Evolutionary conservation across 2,329 filamentous ascomycete genomes (phyloP), one percentile per base, ranked within the genome.

Genomic region (Hymenoscyphus repandus): DNA sequence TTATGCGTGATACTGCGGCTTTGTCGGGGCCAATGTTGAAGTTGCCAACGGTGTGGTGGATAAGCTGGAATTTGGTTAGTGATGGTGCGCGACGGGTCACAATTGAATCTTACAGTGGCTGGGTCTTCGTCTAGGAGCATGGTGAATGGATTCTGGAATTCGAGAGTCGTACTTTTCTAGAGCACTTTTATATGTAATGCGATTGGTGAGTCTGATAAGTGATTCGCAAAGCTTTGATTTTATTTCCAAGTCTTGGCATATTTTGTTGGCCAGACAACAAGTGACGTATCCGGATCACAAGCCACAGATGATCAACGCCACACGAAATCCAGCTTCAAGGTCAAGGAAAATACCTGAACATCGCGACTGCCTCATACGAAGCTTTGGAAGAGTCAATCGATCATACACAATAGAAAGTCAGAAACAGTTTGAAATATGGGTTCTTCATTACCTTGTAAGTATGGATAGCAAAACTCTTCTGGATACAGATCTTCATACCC

Each of bases 51-150:
- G 91, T 96, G 73, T 95, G 87, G 66, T 85, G 80, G 72, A 99
- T 95, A 66, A 96, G 86, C 88, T 93, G 69, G 36, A 45, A 38
- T 18, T 37, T 47, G 45, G 51, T 45, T 55, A 51, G 41, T 42
- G 31, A 22, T 40, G 36, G 42, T 40, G 45, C n/a, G 33, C 18
- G 18, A 32, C 20, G 40, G n/a, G 17, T 34, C 3, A 5, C 43
- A 46, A 48, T 34, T 37, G n/a, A 2, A n/a, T 17, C 80, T 54
- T 81, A 95, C 90, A 40, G 85, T 86, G 40, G 88, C 88, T 59
- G 91, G 92, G 69, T 93, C 88, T 74, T 96, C 91, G 72, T 95
- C 89, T 72, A 97, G 88, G 68, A 96, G 79, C 87, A 97, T 96
- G 58, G 72, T 90, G 73, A 54, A 27, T 45, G 22, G 22, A 27